phyloP scores from a whole-genome alignment of 2,329 filamentous ascomycete genomes.

The Fusarium aywerte region DNA sequence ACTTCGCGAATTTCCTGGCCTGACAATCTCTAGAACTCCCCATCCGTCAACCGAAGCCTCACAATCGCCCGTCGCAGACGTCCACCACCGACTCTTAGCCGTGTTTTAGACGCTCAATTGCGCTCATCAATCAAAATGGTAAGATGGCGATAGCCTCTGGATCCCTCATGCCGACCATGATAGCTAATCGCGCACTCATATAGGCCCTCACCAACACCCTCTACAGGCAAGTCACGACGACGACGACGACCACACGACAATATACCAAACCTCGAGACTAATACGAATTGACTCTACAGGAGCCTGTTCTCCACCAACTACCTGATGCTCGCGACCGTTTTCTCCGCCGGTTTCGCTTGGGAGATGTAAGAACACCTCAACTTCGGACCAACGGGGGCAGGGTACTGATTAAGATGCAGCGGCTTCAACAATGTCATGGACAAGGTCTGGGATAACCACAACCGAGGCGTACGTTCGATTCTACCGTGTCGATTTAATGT shows the following conservation, averaged over 20 bases:
- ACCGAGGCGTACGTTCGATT: slow-evolving; percentile 81
- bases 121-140: slow-evolving; percentile 53
- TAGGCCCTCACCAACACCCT: slow-evolving; percentile 53
- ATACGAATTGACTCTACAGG: slow-evolving; percentile 61
- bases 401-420: slow-evolving; percentile 63
- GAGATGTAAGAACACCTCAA: slow-evolving; percentile 78
- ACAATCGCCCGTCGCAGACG: slow-evolving; percentile 44
- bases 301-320: slow-evolving; percentile 86
- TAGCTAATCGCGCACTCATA: slow-evolving; percentile 52
- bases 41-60: slow-evolving; percentile 46
- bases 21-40: slow-evolving; percentile 49
- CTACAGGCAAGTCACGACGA: slow-evolving; percentile 54
- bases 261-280: slow-evolving; percentile 38
- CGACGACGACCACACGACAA: slow-evolving; percentile 29
- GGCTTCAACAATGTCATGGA: slow-evolving; percentile 85
- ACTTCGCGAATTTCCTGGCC: slow-evolving; percentile 52
- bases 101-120: slow-evolving; percentile 47
- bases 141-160: slow-evolving; percentile 27
- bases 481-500: neutral
- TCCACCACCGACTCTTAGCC: slow-evolving; percentile 42
- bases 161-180: slow-evolving; percentile 7
- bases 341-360: slow-evolving; percentile 87
- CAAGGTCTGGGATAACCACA: slow-evolving; percentile 88
- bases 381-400: slow-evolving; percentile 34
- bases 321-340: slow-evolving; percentile 87